Conservation (phyloP, 1,284 basidiomycete genomes). For the Stereum hirsutum region DNA sequence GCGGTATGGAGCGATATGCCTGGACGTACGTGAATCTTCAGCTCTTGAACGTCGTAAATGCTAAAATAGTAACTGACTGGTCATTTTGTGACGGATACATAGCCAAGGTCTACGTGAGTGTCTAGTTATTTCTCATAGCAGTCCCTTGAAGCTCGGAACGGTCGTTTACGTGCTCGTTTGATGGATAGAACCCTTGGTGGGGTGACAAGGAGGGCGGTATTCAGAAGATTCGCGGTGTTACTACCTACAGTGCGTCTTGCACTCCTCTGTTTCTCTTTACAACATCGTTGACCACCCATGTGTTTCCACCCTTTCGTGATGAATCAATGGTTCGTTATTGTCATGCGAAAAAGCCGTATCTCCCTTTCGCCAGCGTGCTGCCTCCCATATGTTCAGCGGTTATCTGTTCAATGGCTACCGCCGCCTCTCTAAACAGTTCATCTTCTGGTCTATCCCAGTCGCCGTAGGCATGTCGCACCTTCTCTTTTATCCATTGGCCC, state of each 20-base stretch:
- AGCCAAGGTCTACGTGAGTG: conserved; percentile 64
- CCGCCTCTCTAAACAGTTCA: conserved; percentile 64
- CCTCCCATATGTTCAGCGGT: conserved; percentile 60
- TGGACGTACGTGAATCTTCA: conserved; percentile 42
- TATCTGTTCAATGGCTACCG: conserved; percentile 87
- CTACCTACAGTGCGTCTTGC: conserved; percentile 65
- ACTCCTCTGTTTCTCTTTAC: conserved; percentile 1
- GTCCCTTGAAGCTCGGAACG: too few species aligned
- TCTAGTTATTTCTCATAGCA: too few species aligned
- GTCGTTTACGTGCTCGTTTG: not conserved
- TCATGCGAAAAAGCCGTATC: conserved; percentile 55
- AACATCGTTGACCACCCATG: not conserved
- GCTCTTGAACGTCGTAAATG: not conserved
- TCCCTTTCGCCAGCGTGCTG: conserved; percentile 70
- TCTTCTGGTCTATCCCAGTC: conserved; percentile 79
- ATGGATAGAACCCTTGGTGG: conserved; percentile 80
- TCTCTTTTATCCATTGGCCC: not conserved
- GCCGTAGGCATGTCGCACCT: conserved; percentile 50
- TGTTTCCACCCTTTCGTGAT: conserved; percentile 1
- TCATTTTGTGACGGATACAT: conserved; percentile 12
- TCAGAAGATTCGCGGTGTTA: conserved; percentile 80
- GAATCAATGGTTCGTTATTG: not conserved
- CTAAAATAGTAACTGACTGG: conserved; percentile 6
- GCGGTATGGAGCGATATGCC: conserved; percentile 68
- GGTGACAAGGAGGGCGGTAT: conserved; percentile 66